These are phyloP conservation scores for Proliferodiscus dingleyae DNA, from an alignment of 2,329 filamentous ascomycete species.

Conservation along the genomic window DNA sequence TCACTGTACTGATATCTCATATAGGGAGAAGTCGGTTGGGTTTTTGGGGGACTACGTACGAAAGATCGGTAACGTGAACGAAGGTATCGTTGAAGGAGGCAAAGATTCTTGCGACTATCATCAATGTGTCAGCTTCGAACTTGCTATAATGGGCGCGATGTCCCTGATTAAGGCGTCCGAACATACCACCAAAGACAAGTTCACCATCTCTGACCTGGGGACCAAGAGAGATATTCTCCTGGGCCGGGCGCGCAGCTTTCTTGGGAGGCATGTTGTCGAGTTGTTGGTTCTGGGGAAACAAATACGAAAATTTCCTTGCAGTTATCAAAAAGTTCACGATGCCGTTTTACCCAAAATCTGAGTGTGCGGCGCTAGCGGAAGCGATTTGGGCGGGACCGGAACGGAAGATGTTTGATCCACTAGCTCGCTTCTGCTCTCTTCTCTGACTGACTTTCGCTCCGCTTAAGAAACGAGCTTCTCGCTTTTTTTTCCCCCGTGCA, in stretches of 20 bases:
- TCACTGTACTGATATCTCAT: background rate
- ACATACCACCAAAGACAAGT: too few species aligned
- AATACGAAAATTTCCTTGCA: constrained; percentile 23
- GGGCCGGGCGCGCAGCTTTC: constrained; percentile 75
- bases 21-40: too few species aligned
- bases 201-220: constrained; percentile 93
- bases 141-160: too few species aligned
- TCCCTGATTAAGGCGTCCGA: too few species aligned
- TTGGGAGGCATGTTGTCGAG: constrained; percentile 82
- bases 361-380: background rate
- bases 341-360: constrained; percentile 1
- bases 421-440: too few species aligned
- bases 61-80: constrained; percentile 99
- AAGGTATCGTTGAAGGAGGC: constrained; percentile 67
- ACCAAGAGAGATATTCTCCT: constrained; percentile 98
- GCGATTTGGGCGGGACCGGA: background rate
- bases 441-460: too few species aligned
- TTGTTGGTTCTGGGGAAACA: constrained; percentile 25
- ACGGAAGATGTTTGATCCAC: background rate
- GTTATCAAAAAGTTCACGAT: constrained; percentile 31
- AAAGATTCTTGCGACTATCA: constrained; percentile 76
- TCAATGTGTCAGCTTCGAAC: too few species aligned
- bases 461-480: too few species aligned
- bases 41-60: constrained; percentile 49
- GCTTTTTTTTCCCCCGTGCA: too few species aligned